Percentiles rank a stretch among this genome's conserved stretches.
These are phyloP conservation scores for Daldinia bambusicola DNA, from an alignment of 495 filamentous ascomycete genomes.

Conservation along the genomic window DNA sequence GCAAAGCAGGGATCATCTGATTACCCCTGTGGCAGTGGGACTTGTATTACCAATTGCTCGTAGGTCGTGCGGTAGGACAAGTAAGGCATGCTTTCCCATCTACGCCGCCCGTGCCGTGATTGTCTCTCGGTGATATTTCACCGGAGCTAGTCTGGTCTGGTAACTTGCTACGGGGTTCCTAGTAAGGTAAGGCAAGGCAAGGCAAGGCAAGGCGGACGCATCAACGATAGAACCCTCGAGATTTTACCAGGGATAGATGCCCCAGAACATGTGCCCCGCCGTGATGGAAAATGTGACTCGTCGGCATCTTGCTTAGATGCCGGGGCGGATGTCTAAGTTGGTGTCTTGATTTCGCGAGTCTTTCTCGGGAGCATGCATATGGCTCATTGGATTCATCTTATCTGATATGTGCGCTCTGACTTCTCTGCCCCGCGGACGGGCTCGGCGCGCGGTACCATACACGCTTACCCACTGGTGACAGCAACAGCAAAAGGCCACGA, in stretches of 20 bases:
- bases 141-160: constrained; percentile 2
- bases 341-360: constrained; percentile 21
- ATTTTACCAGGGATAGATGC: constrained; percentile 6
- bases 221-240: constrained; percentile 4
- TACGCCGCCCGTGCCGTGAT: constrained; percentile 15
- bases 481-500: constrained; percentile 34
- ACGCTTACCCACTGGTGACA: constrained; percentile 25
- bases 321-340: constrained; percentile 15
- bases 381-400: constrained; percentile 23
- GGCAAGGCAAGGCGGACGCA: constrained; percentile 7
- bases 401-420: constrained; percentile 20
- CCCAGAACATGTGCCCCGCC: constrained; percentile 2
- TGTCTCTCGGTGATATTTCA: constrained; percentile 37
- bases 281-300: constrained; percentile 18
- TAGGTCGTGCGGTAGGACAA: constrained; percentile 14
- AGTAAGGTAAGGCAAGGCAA: neutral
- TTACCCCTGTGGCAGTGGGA: constrained; percentile 9
- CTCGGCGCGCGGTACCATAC: constrained; percentile 25
- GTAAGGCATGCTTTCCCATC: constrained; percentile 22
- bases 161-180: constrained; percentile 31
- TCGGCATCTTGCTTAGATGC: constrained; percentile 21
- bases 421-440: constrained; percentile 9
- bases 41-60: constrained; percentile 29
- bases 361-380: constrained; percentile 33
- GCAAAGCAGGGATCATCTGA: constrained; percentile 35